Evolutionary conservation across 805 yeast genomes (phyloP).

Genomic region (Yarrowia keelungensis): DNA sequence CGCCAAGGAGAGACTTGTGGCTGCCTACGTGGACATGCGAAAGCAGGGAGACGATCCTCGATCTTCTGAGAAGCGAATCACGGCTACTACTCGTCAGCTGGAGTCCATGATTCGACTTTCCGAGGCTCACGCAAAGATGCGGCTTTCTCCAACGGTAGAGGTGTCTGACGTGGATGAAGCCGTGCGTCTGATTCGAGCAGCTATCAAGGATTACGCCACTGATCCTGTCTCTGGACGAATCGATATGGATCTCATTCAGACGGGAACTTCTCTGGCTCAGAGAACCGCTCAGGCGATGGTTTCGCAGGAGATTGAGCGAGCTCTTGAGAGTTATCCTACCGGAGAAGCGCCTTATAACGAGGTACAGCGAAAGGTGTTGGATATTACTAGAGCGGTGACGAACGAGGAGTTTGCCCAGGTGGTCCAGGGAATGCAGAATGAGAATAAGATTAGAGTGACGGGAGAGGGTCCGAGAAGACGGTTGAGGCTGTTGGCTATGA

Average conservation of each 20-base stretch:
- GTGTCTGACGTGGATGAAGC: slow-evolving; percentile 89
- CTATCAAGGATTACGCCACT: slow-evolving; percentile 97
- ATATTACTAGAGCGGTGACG: not conserved
- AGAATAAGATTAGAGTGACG: slow-evolving; percentile 16
- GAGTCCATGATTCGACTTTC: slow-evolving; percentile 94
- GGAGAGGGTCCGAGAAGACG: slow-evolving; percentile 35
- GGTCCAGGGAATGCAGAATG: slow-evolving; percentile 27
- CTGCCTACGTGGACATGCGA: slow-evolving; percentile 91
- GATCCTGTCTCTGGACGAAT: slow-evolving; percentile 97
- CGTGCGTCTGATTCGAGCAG: slow-evolving; percentile 88
- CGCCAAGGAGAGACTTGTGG: slow-evolving; percentile 85
- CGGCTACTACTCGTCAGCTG: slow-evolving; percentile 97
- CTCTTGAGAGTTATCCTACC: slow-evolving; percentile 19
- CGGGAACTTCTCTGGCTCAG: slow-evolving; percentile 91
- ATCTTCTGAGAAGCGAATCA: slow-evolving; percentile 84
- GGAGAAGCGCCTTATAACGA: slow-evolving; percentile 22
- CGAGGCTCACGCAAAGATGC: slow-evolving; percentile 98
- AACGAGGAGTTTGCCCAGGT: slow-evolving; percentile 26
- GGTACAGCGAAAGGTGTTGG: slow-evolving; percentile 23
- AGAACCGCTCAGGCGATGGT: slow-evolving; percentile 68
- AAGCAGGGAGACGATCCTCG: slow-evolving; percentile 91
- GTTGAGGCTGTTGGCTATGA: slow-evolving; percentile 15
- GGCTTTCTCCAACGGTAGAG: slow-evolving; percentile 73
- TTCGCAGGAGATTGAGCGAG: slow-evolving; percentile 27
- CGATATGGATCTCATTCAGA: slow-evolving; percentile 96